Percentiles rank a stretch among this genome's conserved stretches.
Evolutionary conservation across 805 yeast genomes (phyloP).

Genomic region (Komagataella kurtzmanii): DNA sequence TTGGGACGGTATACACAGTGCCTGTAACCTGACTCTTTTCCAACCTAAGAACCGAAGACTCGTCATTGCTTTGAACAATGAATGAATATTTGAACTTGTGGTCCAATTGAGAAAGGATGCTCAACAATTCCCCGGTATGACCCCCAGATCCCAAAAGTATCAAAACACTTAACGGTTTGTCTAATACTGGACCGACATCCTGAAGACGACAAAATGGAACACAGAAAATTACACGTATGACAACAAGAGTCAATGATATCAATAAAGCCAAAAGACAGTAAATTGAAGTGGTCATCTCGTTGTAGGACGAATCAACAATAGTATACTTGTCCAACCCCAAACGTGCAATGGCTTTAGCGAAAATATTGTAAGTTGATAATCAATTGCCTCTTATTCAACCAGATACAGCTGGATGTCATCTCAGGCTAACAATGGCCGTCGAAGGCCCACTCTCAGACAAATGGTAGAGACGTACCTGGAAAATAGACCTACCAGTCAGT

Average conservation of each 20-base stretch:
- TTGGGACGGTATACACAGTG: conserved; percentile 17
- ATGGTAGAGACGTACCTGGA: not conserved
- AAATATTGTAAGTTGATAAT: not conserved
- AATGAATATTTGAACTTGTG: conserved; percentile 8
- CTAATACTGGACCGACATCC: not conserved
- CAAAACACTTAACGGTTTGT: conserved; percentile 20
- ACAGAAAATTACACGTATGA: not conserved
- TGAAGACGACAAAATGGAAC: not conserved
- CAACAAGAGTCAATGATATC: not conserved
- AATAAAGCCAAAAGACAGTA: not conserved
- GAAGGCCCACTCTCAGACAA: not conserved
- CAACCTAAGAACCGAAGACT: conserved; percentile 27
- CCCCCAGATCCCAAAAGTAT: conserved; percentile 91
- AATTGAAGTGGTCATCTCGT: not conserved
- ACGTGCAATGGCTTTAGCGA: not conserved
- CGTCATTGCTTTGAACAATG: conserved; percentile 27
- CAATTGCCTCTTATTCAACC: not conserved
- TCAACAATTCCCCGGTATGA: conserved; percentile 92
- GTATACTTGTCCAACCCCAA: no score
- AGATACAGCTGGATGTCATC: not conserved
- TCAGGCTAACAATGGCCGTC: not conserved
- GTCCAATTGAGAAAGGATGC: conserved; percentile 35
- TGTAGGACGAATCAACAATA: not conserved
- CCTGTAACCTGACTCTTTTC: conserved; percentile 13
- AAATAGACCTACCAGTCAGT: not conserved